These are phyloP conservation scores for Cordyceps sp. DNA, from an alignment of 2,329 filamentous ascomycete genomes.

Conservation along the genomic window DNA sequence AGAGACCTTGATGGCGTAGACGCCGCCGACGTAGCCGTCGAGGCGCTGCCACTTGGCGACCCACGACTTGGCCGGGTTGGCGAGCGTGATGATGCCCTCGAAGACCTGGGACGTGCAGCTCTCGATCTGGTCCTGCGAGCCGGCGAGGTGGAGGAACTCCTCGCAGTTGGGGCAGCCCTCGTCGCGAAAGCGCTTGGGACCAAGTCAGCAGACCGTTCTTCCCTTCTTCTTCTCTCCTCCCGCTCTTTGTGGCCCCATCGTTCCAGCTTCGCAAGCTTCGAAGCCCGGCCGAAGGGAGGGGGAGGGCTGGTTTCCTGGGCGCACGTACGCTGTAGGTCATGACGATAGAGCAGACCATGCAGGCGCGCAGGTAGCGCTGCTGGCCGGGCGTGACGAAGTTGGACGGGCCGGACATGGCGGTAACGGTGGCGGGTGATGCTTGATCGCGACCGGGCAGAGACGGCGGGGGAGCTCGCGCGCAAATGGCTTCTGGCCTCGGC, in stretches of 20 bases:
- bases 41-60: conserved; percentile 93
- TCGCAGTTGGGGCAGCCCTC: conserved; percentile 96
- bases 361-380: conserved; percentile 79
- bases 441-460: no score
- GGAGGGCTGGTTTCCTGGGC: background rate
- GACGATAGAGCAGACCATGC: conserved; percentile 96
- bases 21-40: conserved; percentile 71
- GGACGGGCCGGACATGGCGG: conserved; percentile 1
- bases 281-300: background rate
- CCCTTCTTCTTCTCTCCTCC: no score
- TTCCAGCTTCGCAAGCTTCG: background rate
- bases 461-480: no score
- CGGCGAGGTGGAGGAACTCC: conserved; percentile 68
- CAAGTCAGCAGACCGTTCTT: background rate
- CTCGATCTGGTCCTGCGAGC: conserved; percentile 64
- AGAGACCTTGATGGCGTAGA: conserved; percentile 90
- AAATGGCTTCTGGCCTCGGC: no score
- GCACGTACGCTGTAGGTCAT: conserved; percentile 55
- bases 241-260: no score
- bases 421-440: no score
- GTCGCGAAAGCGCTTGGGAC: conserved; percentile 57
- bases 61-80: conserved; percentile 75
- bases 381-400: conserved; percentile 60
- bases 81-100: conserved; percentile 76
- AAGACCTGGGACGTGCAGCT: conserved; percentile 95